These are phyloP conservation scores for Calonectria multiphialidica DNA, from an alignment of 2,329 filamentous ascomycete species.

Conservation along the genomic window DNA sequence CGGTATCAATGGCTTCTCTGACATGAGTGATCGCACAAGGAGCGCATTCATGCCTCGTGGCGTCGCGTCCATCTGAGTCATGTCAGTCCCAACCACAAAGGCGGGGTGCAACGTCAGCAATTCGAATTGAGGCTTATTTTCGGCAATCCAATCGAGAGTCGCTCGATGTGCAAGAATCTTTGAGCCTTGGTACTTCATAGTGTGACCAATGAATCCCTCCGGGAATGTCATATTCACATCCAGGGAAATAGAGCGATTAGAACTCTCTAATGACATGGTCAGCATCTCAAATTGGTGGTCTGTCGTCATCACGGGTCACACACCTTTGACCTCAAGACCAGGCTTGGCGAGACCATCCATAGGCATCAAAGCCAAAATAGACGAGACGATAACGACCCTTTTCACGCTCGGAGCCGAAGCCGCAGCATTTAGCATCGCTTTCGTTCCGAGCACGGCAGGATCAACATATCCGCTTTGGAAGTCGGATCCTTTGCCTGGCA, in stretches of 20 bases:
- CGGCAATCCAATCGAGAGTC: slow-evolving; percentile 26
- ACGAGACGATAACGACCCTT: slow-evolving; percentile 27
- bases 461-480: slow-evolving; percentile 27
- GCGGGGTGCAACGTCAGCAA: slow-evolving; percentile 26
- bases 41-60: slow-evolving; percentile 42
- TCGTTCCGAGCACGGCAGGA: slow-evolving; percentile 26
- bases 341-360: neutral
- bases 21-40: slow-evolving; percentile 23
- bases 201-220: neutral
- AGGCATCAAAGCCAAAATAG: slow-evolving; percentile 26
- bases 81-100: slow-evolving; percentile 28
- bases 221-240: slow-evolving; percentile 14
- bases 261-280: neutral
- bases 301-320: neutral
- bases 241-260: neutral
- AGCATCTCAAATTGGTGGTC: neutral
- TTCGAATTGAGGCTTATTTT: slow-evolving; percentile 16
- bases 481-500: slow-evolving; percentile 26
- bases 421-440: slow-evolving; percentile 26
- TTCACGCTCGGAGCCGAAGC: slow-evolving; percentile 7
- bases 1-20: slow-evolving; percentile 13
- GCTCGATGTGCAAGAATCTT: slow-evolving; percentile 33
- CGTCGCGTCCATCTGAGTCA: slow-evolving; percentile 17
- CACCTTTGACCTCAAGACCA: slow-evolving; percentile 16
- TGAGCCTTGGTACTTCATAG: slow-evolving; percentile 25